Evolutionary conservation across 2,329 filamentous ascomycete species (phyloP).

Genomic region (Colletotrichum noveboracense): DNA sequence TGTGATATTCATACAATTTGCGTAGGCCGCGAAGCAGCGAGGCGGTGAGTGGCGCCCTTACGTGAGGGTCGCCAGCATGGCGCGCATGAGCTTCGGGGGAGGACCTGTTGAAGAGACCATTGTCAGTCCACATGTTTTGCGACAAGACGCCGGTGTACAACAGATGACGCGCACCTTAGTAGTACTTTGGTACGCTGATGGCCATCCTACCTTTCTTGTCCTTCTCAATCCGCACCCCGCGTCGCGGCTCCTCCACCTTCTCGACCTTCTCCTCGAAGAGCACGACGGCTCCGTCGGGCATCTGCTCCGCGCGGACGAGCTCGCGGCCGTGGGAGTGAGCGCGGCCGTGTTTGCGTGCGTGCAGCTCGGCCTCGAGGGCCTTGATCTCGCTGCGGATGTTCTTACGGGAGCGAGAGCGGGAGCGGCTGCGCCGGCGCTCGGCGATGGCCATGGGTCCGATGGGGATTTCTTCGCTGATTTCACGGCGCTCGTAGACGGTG

Average conservation of each 20-base stretch:
- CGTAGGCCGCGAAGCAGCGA: neutral
- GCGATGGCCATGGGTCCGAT: slow-evolving; percentile 48
- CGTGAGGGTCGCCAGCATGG: slow-evolving; percentile 75
- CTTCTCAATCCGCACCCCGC: slow-evolving; percentile 76
- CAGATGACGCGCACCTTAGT: slow-evolving; percentile 55
- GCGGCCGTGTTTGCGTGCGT: slow-evolving; percentile 36
- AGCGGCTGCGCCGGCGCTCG: slow-evolving; percentile 43
- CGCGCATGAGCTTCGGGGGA: slow-evolving; percentile 66
- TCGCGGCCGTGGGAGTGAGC: slow-evolving; percentile 49
- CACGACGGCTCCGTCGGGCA: slow-evolving; percentile 66
- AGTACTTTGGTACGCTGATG: slow-evolving; percentile 78
- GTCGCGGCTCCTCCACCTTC: slow-evolving; percentile 57
- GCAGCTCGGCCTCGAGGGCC: slow-evolving; percentile 69
- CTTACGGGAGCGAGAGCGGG: slow-evolving; percentile 49
- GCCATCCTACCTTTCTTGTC: slow-evolving; percentile 96
- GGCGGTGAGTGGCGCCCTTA: slow-evolving; percentile 37
- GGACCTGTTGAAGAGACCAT: slow-evolving; percentile 54
- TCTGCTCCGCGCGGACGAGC: slow-evolving; percentile 60
- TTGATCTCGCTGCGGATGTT: slow-evolving; percentile 77
- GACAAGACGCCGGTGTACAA: neutral
- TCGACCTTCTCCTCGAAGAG: slow-evolving; percentile 67
- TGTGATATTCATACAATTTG: slow-evolving; percentile 3
- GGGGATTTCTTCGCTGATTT: slow-evolving; percentile 37
- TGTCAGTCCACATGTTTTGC: slow-evolving; percentile 25
- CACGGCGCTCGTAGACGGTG: slow-evolving; percentile 43